These are phyloP conservation scores for Scutellaria barbata DNA, from an alignment of 257 asterid species.

Conservation along the genomic window DNA sequence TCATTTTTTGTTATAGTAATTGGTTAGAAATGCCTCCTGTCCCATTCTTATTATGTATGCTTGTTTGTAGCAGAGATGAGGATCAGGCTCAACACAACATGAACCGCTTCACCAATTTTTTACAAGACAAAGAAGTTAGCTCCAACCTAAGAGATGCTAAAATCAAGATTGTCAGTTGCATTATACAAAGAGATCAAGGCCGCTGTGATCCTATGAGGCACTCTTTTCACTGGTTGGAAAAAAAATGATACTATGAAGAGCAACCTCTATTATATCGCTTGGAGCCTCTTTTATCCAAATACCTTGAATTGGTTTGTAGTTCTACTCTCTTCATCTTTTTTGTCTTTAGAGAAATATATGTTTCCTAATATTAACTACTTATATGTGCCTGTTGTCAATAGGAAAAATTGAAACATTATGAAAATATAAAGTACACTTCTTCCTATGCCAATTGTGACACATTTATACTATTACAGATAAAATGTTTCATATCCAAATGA, in stretches of 20 bases:
- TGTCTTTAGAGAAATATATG: not conserved
- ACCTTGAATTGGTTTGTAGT: constrained; percentile 88
- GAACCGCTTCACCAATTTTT: constrained; percentile 82
- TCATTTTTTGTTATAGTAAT: too few relatives aligned
- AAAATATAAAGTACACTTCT: constrained; percentile 77
- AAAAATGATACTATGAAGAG: constrained; percentile 74
- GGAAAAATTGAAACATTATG: constrained; percentile 89
- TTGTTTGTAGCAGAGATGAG: constrained; percentile 99
- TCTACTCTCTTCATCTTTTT: not conserved
- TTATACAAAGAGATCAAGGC: constrained; percentile 97
- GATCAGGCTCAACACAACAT: constrained; percentile 99
- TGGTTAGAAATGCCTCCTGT: too few relatives aligned
- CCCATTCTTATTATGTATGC: too few relatives aligned
- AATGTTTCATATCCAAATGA: constrained; percentile 67
- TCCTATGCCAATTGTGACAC: constrained; percentile 99
- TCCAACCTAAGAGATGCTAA: constrained; percentile 85
- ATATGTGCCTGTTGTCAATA: constrained; percentile 37
- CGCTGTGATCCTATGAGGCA: constrained; percentile 91
- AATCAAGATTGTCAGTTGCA: constrained; percentile 84
- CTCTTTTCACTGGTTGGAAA: constrained; percentile 88
- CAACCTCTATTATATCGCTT: constrained; percentile 90
- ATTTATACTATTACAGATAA: constrained; percentile 84
- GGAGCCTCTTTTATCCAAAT: constrained; percentile 96
- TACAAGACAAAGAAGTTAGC: constrained; percentile 87
- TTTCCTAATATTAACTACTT: constrained; percentile 1